A percentile compares a stretch with the other conserved stretches of the same genome.
Evolutionary conservation across 2,329 filamentous ascomycete genomes (phyloP).

Genomic region (Diaporthe ampelina): DNA sequence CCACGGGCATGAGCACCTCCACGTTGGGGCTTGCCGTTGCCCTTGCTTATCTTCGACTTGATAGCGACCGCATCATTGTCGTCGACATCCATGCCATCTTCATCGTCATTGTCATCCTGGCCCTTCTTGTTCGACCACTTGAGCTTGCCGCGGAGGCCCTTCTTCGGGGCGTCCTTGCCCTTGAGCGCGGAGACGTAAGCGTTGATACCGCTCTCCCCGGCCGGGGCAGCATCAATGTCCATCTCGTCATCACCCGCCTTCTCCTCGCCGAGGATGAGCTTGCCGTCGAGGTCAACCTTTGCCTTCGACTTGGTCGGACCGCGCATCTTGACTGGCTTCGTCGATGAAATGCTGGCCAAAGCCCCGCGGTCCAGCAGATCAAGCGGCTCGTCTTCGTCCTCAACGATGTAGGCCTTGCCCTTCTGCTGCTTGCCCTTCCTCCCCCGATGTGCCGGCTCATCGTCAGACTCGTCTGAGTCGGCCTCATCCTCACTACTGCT

Average conservation of each 20-base stretch:
- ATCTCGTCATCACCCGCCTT: constrained; percentile 58
- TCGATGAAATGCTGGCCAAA: constrained; percentile 92
- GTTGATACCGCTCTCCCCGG: constrained; percentile 69
- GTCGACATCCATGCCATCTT: constrained; percentile 66
- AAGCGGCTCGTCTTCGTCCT: constrained; percentile 94
- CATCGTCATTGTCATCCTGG: constrained; percentile 60
- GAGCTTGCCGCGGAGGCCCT: constrained; percentile 76
- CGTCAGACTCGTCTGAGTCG: constrained; percentile 68
- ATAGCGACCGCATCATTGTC: constrained; percentile 66
- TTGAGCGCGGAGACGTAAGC: constrained; percentile 80
- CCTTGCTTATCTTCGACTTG: constrained; percentile 58
- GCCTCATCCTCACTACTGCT: constrained; percentile 76
- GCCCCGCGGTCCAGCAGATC: constrained; percentile 92
- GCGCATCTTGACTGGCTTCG: constrained; percentile 79
- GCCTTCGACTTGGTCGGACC: constrained; percentile 74
- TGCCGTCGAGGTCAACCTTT: constrained; percentile 82
- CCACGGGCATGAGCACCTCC: constrained; percentile 48
- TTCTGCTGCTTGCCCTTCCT: constrained; percentile 70
- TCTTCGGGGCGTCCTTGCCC: constrained; percentile 74
- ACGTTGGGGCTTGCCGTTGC: constrained; percentile 51
- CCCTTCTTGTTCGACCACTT: constrained; percentile 77
- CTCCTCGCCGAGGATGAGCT: constrained; percentile 78
- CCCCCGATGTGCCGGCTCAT: constrained; percentile 52
- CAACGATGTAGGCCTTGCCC: constrained; percentile 86
- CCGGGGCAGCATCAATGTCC: constrained; percentile 66